phyloP scores from a whole-genome alignment of 2,329 filamentous ascomycete species.

The Trichoderma koningii region DNA sequence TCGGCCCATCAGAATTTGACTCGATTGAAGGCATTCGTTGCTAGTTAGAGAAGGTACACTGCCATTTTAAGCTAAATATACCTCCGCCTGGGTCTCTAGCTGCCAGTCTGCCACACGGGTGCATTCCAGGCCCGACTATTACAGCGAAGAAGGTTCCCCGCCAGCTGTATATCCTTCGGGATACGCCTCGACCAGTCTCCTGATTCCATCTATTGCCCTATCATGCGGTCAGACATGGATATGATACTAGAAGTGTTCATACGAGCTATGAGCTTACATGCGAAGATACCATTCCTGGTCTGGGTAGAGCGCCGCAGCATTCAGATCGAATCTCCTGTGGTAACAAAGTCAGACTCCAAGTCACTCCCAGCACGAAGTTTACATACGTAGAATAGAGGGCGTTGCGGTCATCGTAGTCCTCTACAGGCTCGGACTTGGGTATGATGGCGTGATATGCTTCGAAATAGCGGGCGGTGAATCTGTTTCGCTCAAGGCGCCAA shows the following conservation, averaged over 20 bases:
- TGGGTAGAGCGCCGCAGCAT: slow-evolving; percentile 4
- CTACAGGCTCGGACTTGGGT: slow-evolving; percentile 10
- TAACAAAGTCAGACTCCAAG: background rate
- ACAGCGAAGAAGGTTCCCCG: background rate
- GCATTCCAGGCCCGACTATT: too few relatives aligned
- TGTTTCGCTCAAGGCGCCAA: slow-evolving; percentile 12
- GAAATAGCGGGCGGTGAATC: slow-evolving; percentile 13
- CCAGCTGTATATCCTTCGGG: background rate
- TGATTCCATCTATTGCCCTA: slow-evolving; percentile 12
- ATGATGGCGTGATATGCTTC: slow-evolving; percentile 15
- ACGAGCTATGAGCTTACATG: too few relatives aligned
- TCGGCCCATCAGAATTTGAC: slow-evolving; percentile 7
- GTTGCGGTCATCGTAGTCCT: slow-evolving; percentile 15
- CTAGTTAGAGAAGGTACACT: slow-evolving; percentile 1
- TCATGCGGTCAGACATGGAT: too few relatives aligned
- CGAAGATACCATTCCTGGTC: background rate
- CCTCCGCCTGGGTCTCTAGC: too few relatives aligned
- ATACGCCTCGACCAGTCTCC: background rate
- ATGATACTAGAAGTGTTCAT: too few relatives aligned
- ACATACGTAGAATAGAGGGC: slow-evolving; percentile 17
- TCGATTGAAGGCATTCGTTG: slow-evolving; percentile 17
- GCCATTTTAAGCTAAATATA: too few relatives aligned
- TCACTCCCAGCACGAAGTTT: too few relatives aligned
- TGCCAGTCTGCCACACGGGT: too few relatives aligned
- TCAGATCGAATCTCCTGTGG: background rate